Percentiles rank a stretch among this genome's conserved stretches.
Evolutionary conservation across 352 stramenopile species (phyloP).

Genomic region (Phytophthora pluvialis): DNA sequence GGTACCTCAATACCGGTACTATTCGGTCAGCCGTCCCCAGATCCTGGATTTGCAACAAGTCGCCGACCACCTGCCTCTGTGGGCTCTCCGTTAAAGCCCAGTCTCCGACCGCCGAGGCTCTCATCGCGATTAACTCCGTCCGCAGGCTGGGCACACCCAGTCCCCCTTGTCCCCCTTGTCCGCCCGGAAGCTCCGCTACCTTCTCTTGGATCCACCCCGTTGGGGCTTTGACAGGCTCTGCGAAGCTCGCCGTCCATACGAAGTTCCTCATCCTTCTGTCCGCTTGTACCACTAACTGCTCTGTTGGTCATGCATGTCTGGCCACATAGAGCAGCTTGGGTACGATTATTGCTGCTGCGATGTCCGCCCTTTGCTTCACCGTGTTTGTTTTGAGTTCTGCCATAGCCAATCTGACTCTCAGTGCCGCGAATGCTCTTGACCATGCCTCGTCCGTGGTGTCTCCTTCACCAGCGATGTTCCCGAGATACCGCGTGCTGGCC

Average conservation of each 20-base stretch:
- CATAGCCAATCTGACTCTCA: neutral
- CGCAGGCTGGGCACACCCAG: neutral
- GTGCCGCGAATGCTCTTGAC: neutral
- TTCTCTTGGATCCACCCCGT: no score
- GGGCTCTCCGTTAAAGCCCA: neutral
- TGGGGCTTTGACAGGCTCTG: no score
- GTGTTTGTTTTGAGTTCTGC: neutral
- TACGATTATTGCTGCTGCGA: neutral
- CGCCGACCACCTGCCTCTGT: no score
- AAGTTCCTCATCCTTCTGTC: neutral
- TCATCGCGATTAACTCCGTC: conserved; percentile 5
- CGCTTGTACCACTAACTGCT: neutral
- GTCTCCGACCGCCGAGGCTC: neutral
- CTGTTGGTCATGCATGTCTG: neutral
- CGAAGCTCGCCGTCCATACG: neutral
- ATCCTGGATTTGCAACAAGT: no score
- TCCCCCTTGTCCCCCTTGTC: neutral
- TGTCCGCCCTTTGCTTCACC: neutral
- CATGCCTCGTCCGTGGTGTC: no score
- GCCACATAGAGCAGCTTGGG: neutral
- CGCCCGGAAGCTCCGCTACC: fast-evolving
- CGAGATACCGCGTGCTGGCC: no score
- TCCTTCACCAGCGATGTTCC: no score
- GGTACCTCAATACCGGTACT: no score
- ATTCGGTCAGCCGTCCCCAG: no score